These are phyloP conservation scores for Endocarpon pusillum DNA, from an alignment of 495 filamentous ascomycete genomes.

Conservation along the genomic window DNA sequence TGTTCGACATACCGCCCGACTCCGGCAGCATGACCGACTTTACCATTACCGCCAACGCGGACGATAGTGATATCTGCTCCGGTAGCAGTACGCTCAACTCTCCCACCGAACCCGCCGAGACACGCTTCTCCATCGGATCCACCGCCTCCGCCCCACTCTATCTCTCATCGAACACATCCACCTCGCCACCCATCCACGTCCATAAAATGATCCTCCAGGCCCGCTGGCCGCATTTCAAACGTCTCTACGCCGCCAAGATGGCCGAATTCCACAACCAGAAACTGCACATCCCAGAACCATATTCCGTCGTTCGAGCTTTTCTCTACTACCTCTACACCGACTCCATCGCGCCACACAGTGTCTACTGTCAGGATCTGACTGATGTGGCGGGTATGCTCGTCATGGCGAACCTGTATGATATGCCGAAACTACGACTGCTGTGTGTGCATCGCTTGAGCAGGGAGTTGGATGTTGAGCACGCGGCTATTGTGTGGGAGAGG, in stretches of 20 bases:
- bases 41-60: conserved; percentile 57
- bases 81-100: no score
- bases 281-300: conserved; percentile 95
- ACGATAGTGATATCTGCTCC: conserved; percentile 50
- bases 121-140: conserved; percentile 14
- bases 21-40: conserved; percentile 72
- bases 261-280: conserved; percentile 87
- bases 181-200: conserved; percentile 74
- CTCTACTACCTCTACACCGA: conserved; percentile 95
- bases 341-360: conserved; percentile 52
- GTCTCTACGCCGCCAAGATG: conserved; percentile 85
- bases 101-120: conserved; percentile 25
- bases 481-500: conserved; percentile 90
- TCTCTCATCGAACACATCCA: conserved; percentile 42
- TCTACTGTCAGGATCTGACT: conserved; percentile 50
- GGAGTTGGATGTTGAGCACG: conserved; percentile 85
- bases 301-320: conserved; percentile 85
- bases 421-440: conserved; percentile 76
- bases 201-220: conserved; percentile 86
- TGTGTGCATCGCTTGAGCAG: conserved; percentile 74
- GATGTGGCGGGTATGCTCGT: conserved; percentile 93
- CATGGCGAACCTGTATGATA: conserved; percentile 94
- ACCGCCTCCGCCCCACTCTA: conserved; percentile 29
- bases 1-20: conserved; percentile 72
- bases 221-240: conserved; percentile 89